Evolutionary conservation across 108 stramenopile genomes (phyloP).

Genomic region (Discostella stelligeroides): DNA sequence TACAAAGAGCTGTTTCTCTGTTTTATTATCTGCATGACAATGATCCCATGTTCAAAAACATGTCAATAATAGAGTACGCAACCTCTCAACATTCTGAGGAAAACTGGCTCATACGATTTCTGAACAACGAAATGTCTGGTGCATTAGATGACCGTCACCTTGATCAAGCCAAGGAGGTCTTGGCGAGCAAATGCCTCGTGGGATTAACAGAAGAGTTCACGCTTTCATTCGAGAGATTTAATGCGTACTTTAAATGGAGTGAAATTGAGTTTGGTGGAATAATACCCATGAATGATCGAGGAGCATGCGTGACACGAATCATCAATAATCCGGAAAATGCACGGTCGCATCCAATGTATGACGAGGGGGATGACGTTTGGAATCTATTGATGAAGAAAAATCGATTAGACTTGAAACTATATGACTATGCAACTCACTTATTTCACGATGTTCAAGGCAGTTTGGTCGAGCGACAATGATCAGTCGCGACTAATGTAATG

Average conservation of each 20-base stretch:
- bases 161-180: slow-evolving; percentile 38
- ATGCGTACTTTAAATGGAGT: slow-evolving; percentile 44
- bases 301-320: slow-evolving; percentile 21
- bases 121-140: slow-evolving; percentile 49
- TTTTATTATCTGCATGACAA: slow-evolving; percentile 47
- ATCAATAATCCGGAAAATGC: slow-evolving; percentile 41
- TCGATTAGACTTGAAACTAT: slow-evolving; percentile 31
- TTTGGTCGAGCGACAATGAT: slow-evolving; percentile 3
- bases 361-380: slow-evolving; percentile 45
- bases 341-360: slow-evolving; percentile 26
- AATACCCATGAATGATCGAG: slow-evolving; percentile 18
- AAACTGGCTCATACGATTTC: slow-evolving; percentile 50
- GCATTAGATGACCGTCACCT: slow-evolving; percentile 28
- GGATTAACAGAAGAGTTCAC: slow-evolving; percentile 38
- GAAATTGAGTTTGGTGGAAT: slow-evolving; percentile 35
- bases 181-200: slow-evolving; percentile 49
- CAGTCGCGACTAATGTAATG: not conserved
- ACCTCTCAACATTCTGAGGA: slow-evolving; percentile 41
- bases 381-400: slow-evolving; percentile 45
- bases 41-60: slow-evolving; percentile 39
- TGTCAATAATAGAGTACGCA: slow-evolving; percentile 48
- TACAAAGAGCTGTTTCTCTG: slow-evolving; percentile 37
- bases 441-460: slow-evolving; percentile 36
- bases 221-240: slow-evolving; percentile 31
- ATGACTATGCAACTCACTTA: slow-evolving; percentile 42